Conservation (phyloP, 129 eudicot genomes). For the Tagetes erecta region DNA sequence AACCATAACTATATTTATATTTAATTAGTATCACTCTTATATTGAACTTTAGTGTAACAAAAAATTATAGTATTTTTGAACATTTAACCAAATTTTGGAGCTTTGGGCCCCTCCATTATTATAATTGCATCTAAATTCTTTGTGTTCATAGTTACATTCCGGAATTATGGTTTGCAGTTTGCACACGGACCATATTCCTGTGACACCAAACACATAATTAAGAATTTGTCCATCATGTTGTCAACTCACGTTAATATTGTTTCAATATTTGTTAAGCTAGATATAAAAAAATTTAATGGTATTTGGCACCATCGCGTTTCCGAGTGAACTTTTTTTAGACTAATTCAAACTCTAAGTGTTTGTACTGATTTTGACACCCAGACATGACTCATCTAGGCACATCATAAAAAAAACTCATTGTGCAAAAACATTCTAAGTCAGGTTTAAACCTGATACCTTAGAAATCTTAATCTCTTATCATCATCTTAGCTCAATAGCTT, state of each 20-base stretch:
- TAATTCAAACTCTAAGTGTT: too few species aligned
- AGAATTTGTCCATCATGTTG: not conserved
- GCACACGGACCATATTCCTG: constrained; percentile 14
- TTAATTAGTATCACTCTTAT: not conserved
- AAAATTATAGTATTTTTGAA: not conserved
- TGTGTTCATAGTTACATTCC: constrained; percentile 5
- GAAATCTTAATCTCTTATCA: too few species aligned
- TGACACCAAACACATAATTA: not conserved
- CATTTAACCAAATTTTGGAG: not conserved
- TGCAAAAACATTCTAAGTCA: too few species aligned
- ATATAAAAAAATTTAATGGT: too few species aligned
- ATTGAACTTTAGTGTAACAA: not conserved
- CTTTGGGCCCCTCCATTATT: not conserved
- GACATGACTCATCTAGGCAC: too few species aligned
- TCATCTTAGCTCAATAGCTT: too few species aligned
- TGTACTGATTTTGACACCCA: too few species aligned
- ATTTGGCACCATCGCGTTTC: not conserved
- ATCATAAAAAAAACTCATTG: too few species aligned
- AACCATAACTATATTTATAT: not conserved
- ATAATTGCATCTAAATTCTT: not conserved
- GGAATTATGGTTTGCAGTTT: not conserved
- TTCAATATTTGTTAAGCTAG: not conserved
- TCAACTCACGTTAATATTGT: constrained; percentile 3
- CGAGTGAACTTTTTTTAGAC: too few species aligned
- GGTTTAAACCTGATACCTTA: too few species aligned